Percentiles rank a stretch among this genome's conserved stretches.
Conservation (phyloP, 805 yeast species). For the Pichia scutulata region DNA sequence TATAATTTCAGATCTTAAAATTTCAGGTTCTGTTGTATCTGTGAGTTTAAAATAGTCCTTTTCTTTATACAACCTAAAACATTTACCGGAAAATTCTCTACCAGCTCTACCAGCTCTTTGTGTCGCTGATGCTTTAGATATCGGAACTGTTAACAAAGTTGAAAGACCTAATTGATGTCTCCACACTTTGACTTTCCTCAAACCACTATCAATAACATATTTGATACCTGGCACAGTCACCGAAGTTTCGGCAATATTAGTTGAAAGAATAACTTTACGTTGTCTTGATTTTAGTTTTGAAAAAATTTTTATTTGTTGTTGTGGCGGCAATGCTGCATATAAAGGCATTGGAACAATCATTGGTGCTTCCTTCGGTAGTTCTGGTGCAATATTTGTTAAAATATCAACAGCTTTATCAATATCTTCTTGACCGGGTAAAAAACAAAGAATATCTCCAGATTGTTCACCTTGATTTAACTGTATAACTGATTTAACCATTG, state of each 20-base stretch:
- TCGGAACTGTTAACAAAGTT: conserved; percentile 85
- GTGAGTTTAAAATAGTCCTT: conserved; percentile 54
- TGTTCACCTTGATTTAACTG: conserved; percentile 77
- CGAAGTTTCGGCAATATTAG: conserved; percentile 97
- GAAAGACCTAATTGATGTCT: conserved; percentile 87
- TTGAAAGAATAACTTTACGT: conserved; percentile 83
- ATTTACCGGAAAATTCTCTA: conserved; percentile 89
- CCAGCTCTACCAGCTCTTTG: conserved; percentile 99
- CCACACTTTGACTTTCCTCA: conserved; percentile 92
- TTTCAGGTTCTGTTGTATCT: conserved; percentile 87
- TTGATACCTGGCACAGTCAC: conserved; percentile 92
- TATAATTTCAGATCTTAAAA: conserved; percentile 76
- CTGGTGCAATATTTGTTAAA: conserved; percentile 52
- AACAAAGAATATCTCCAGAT: conserved; percentile 86
- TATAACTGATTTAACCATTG: conserved; percentile 61
- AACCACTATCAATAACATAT: conserved; percentile 88
- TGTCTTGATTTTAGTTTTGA: conserved; percentile 51
- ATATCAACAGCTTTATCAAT: conserved; percentile 75
- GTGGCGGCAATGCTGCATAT: conserved; percentile 89
- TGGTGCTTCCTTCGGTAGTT: conserved; percentile 70
- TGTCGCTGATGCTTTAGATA: conserved; percentile 88
- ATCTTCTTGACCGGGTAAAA: conserved; percentile 95
- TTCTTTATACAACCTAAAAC: conserved; percentile 78
- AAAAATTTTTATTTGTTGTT: conserved; percentile 76
- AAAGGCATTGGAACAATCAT: conserved; percentile 70